Evolutionary conservation across 225 moss, liverwort and hornwort species (phyloP).

Genomic region (Polytrichum commune): DNA sequence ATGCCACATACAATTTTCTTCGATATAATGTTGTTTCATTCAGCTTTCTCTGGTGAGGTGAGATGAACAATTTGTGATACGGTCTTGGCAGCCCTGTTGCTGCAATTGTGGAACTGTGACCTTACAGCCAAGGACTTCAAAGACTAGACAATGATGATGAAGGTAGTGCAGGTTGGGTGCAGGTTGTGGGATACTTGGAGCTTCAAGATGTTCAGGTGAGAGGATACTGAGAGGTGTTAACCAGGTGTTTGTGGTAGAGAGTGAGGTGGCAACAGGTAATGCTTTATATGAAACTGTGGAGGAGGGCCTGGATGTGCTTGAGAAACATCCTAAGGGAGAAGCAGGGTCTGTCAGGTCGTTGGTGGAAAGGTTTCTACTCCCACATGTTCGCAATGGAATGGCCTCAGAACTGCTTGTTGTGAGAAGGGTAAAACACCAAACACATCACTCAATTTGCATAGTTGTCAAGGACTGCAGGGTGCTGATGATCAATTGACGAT

Average conservation of each 20-base stretch:
- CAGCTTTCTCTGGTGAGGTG: not conserved
- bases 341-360: conserved; percentile 54
- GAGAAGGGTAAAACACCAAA: conserved; percentile 52
- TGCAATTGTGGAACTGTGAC: not conserved
- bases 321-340: conserved; percentile 15
- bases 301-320: conserved; percentile 15
- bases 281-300: conserved; percentile 19
- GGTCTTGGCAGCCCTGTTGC: not conserved
- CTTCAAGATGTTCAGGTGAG: conserved; percentile 45
- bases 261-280: conserved; percentile 18
- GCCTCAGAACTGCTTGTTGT: conserved; percentile 72
- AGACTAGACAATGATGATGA: not conserved
- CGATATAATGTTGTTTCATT: not conserved
- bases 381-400: conserved; percentile 78
- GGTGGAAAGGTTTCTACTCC: conserved; percentile 78
- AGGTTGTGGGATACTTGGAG: conserved; percentile 44
- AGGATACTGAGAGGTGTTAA: conserved; percentile 20
- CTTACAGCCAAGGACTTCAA: not conserved
- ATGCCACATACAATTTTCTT: not conserved
- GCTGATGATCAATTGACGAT: no score
- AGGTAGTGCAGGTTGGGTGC: conserved; percentile 21
- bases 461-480: no score
- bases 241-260: conserved; percentile 21
- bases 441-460: no score
- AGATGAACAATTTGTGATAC: not conserved